Percentiles rank a stretch among this genome's conserved stretches.
These are phyloP conservation scores for Pseudonitzschia delicatissima DNA, from an alignment of 108 stramenopile species.

Conservation along the genomic window DNA sequence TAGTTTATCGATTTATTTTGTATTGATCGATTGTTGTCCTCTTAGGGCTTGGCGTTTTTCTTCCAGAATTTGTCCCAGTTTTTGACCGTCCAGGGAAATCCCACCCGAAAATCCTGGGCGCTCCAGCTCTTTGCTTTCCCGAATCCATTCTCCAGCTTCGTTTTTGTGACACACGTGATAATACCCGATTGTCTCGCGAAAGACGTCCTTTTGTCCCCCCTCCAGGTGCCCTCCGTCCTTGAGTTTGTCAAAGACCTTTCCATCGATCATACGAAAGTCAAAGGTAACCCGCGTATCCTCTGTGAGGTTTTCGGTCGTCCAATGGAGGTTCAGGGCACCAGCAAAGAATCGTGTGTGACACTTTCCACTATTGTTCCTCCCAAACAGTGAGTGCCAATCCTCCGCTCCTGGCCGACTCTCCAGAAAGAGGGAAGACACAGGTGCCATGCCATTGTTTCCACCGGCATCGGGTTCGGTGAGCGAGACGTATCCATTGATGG, in stretches of 20 bases:
- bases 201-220: slow-evolving; percentile 46
- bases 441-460: slow-evolving; percentile 25
- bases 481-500: slow-evolving; percentile 60
- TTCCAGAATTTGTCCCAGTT: slow-evolving; percentile 39
- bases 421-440: slow-evolving; percentile 48
- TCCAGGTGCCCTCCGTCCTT: slow-evolving; percentile 30
- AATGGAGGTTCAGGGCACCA: slow-evolving; percentile 58
- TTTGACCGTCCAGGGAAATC: slow-evolving; percentile 53
- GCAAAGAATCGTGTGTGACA: slow-evolving; percentile 46
- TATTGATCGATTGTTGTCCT: neutral
- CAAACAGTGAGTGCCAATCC: slow-evolving; percentile 62
- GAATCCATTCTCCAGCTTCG: slow-evolving; percentile 11
- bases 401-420: slow-evolving; percentile 49
- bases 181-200: slow-evolving; percentile 42
- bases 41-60: slow-evolving; percentile 8
- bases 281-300: slow-evolving; percentile 52
- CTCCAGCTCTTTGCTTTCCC: slow-evolving; percentile 23
- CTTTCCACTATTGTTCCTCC: slow-evolving; percentile 20
- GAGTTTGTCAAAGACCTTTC: slow-evolving; percentile 38
- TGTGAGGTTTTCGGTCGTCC: slow-evolving; percentile 62
- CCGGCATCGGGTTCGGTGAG: slow-evolving; percentile 29
- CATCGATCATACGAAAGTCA: slow-evolving; percentile 61
- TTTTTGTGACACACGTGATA: slow-evolving; percentile 22
- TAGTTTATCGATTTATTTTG: neutral
- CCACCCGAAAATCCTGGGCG: slow-evolving; percentile 42